phyloP scores from a whole-genome alignment of 2,329 filamentous ascomycete species.

The Tolypocladium guangdongense region DNA sequence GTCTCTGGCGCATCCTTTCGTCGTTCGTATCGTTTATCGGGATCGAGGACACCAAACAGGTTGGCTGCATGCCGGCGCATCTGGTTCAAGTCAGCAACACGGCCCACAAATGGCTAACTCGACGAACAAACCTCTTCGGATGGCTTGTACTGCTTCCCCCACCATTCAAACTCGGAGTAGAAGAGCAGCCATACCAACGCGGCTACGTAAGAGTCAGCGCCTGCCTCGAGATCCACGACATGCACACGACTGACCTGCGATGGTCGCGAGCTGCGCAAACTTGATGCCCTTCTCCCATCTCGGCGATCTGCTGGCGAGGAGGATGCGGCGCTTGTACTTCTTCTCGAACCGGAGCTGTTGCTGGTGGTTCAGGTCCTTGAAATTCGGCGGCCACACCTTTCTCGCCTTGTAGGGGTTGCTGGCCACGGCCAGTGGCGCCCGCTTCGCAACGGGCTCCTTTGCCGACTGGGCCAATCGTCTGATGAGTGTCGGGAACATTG shows the following conservation, averaged over 20 bases:
- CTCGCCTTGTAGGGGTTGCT: constrained; percentile 53
- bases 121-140: constrained; percentile 25
- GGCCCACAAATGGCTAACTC: neutral
- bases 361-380: constrained; percentile 55
- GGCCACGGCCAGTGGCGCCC: constrained; percentile 24
- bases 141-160: constrained; percentile 30
- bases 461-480: constrained; percentile 22
- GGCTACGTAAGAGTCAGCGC: constrained; percentile 13
- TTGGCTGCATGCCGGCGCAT: constrained; percentile 24
- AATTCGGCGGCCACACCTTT: constrained; percentile 70
- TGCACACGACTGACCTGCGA: constrained; percentile 36
- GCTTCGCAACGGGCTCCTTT: constrained; percentile 15
- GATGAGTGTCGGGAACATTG: constrained; percentile 24
- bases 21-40: constrained; percentile 31
- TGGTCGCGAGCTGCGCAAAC: constrained; percentile 50
- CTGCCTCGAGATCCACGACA: too few species aligned
- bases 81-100: constrained; percentile 11
- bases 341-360: constrained; percentile 71
- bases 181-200: constrained; percentile 28
- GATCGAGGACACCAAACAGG: constrained; percentile 28
- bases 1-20: constrained; percentile 25
- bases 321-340: constrained; percentile 61
- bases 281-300: constrained; percentile 54
- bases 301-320: constrained; percentile 50
- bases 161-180: constrained; percentile 33